A percentile compares a stretch with the other conserved stretches of the same genome.
Conservation (phyloP, 1,139 yeast genomes). For the Pichia norvegensis region DNA sequence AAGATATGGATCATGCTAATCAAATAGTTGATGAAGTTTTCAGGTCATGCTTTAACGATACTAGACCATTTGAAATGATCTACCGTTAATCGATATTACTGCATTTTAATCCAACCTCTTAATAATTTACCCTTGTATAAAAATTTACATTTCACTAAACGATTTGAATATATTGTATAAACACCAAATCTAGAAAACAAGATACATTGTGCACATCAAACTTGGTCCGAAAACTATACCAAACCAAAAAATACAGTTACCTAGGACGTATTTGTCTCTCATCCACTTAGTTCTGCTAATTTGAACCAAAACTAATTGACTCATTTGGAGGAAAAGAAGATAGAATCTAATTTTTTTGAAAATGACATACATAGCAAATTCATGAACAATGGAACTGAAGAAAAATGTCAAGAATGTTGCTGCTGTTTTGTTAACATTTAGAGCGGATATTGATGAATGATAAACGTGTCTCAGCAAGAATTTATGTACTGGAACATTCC, state of each 20-base stretch:
- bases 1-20: constrained; percentile 64
- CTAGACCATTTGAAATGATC: constrained; percentile 91
- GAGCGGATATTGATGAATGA: constrained; percentile 78
- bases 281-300: constrained; percentile 45
- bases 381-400: constrained; percentile 78
- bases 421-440: constrained; percentile 51
- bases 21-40: constrained; percentile 79
- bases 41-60: constrained; percentile 88
- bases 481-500: constrained; percentile 95
- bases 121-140: constrained; percentile 2
- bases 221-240: constrained; percentile 92
- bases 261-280: constrained; percentile 51
- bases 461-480: constrained; percentile 88
- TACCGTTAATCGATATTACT: constrained; percentile 55
- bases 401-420: constrained; percentile 81
- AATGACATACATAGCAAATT: constrained; percentile 83
- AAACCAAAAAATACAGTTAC: constrained; percentile 83
- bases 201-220: constrained; percentile 73
- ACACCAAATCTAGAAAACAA: constrained; percentile 48
- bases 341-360: constrained; percentile 78
- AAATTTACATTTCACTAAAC: background rate
- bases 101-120: background rate
- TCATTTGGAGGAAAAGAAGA: constrained; percentile 73
- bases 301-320: constrained; percentile 61
- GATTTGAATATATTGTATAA: background rate